Evolutionary conservation across 495 filamentous ascomycete species (phyloP).

Genomic region (Lophium mytilinum): DNA sequence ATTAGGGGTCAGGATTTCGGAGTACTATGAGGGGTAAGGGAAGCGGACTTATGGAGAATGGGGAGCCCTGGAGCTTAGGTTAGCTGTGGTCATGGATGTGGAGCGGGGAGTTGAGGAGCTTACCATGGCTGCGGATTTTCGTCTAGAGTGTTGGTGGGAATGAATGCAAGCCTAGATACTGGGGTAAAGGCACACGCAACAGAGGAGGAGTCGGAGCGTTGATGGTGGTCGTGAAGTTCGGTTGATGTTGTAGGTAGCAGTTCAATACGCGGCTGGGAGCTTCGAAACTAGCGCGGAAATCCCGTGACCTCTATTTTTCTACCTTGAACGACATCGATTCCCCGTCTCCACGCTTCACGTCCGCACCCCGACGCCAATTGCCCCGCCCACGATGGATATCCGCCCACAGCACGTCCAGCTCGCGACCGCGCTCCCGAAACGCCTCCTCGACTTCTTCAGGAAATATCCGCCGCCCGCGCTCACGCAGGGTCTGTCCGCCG

Average conservation of each 20-base stretch:
- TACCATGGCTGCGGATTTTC: constrained; percentile 20
- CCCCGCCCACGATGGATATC: not conserved
- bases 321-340: not conserved
- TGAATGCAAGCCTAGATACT: not conserved
- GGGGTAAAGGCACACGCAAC: not conserved
- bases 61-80: constrained; percentile 15
- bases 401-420: constrained; percentile 45
- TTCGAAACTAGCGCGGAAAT: not conserved
- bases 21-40: not conserved
- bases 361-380: constrained; percentile 3
- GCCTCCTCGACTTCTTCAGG: constrained; percentile 80
- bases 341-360: not conserved
- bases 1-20: constrained; percentile 10
- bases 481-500: constrained; percentile 36
- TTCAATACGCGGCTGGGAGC: constrained; percentile 7
- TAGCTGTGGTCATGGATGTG: constrained; percentile 8
- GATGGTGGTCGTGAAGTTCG: not conserved
- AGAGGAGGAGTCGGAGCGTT: not conserved
- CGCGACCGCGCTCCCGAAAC: constrained; percentile 58
- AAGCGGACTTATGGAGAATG: constrained; percentile 25
- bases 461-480: constrained; percentile 67
- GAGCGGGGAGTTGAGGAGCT: constrained; percentile 1
- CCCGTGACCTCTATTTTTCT: no score
- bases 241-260: constrained; percentile 3
- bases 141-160: not conserved